Percentiles rank a stretch among this genome's conserved stretches.
These are phyloP conservation scores for Penicillium sp. DNA, from an alignment of 2,329 filamentous ascomycete genomes.

Conservation along the genomic window DNA sequence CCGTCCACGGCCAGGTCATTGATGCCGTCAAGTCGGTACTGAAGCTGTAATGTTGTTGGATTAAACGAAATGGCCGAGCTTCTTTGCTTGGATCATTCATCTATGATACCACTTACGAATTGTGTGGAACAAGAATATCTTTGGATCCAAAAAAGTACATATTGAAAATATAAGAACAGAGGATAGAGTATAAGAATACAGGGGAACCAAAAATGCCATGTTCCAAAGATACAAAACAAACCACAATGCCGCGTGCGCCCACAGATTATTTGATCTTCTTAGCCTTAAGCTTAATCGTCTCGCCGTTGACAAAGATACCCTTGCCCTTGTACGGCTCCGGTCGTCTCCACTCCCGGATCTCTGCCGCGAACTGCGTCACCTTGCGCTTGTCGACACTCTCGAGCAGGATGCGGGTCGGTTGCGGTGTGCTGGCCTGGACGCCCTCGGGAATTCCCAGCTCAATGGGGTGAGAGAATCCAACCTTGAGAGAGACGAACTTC, in stretches of 20 bases:
- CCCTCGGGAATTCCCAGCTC: conserved; percentile 82
- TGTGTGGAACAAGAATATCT: conserved; percentile 11
- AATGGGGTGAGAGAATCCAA: conserved; percentile 94
- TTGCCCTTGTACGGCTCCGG: conserved; percentile 99
- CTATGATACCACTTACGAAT: conserved; percentile 33
- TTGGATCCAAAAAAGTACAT: conserved; percentile 30
- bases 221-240: conserved; percentile 20
- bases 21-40: conserved; percentile 81
- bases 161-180: conserved; percentile 10
- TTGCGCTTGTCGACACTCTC: conserved; percentile 85
- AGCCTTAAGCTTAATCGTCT: conserved; percentile 96
- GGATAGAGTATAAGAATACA: conserved; percentile 23
- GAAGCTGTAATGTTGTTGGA: conserved; percentile 39
- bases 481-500: conserved; percentile 88
- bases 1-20: conserved; percentile 74
- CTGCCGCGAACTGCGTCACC: conserved; percentile 87
- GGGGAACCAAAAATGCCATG: conserved; percentile 25
- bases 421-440: conserved; percentile 81
- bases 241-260: conserved; percentile 9
- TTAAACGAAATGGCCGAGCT: neutral
- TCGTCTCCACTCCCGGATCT: conserved; percentile 82
- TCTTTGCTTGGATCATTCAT: conserved; percentile 28
- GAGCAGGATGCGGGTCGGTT: conserved; percentile 86
- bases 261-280: conserved; percentile 85
- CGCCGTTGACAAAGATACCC: conserved; percentile 96